Percentiles rank a stretch among this genome's conserved stretches.
Evolutionary conservation across 129 eudicot species (phyloP).

Genomic region (Pseudognaphalium luteoalbum): DNA sequence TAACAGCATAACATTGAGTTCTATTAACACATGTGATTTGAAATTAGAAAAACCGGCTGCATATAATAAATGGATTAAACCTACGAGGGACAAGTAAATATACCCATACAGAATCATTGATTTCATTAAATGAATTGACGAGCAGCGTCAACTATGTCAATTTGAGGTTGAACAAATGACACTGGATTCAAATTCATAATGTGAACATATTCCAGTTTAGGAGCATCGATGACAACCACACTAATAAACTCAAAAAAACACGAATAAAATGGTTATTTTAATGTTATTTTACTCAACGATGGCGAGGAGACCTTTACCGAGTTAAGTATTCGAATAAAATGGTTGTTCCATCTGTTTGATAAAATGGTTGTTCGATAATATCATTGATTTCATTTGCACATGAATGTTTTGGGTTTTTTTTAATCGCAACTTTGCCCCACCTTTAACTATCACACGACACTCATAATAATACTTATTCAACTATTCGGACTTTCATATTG

Average conservation of each 20-base stretch:
- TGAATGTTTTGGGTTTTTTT: not conserved
- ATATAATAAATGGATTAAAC: not conserved
- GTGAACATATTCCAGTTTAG: slow-evolving; percentile 20
- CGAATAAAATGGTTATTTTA: no score
- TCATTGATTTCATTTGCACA: not conserved
- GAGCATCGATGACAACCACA: slow-evolving; percentile 18
- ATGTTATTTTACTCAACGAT: not conserved
- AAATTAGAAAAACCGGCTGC: not conserved
- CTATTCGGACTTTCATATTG: no score
- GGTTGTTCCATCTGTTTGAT: not conserved
- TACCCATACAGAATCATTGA: not conserved
- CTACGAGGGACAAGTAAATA: not conserved
- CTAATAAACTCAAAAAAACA: not conserved
- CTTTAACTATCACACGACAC: no score
- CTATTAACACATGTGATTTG: not conserved
- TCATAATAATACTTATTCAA: no score
- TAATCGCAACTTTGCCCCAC: no score
- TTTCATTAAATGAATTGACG: slow-evolving; percentile 2
- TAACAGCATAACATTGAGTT: no score
- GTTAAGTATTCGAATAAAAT: not conserved
- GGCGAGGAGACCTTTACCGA: slow-evolving; percentile 6
- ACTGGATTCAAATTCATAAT: slow-evolving; percentile 10
- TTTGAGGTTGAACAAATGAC: slow-evolving; percentile 21
- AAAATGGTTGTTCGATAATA: not conserved
- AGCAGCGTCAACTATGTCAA: not conserved